A percentile compares a stretch with the other conserved stretches of the same genome.
Conservation (phyloP, 164 flowering plant genomes). For the Santalum album region DNA sequence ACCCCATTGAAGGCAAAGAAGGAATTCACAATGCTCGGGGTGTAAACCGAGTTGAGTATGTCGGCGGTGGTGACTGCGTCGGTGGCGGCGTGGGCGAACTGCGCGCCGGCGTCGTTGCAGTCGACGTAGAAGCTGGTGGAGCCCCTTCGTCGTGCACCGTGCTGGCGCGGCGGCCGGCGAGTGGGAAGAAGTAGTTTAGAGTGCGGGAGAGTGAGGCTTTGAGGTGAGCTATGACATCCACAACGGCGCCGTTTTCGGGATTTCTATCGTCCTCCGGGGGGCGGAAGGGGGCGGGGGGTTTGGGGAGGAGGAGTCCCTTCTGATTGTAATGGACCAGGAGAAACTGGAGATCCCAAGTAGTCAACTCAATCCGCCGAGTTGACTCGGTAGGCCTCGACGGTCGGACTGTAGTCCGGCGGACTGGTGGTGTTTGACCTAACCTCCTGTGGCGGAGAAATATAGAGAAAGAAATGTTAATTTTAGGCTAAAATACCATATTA, state of each 20-base stretch:
- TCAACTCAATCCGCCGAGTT: background rate
- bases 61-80: slow-evolving; percentile 22
- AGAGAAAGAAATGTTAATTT: too few relatives aligned
- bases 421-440: too few relatives aligned
- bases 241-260: too few relatives aligned
- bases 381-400: background rate
- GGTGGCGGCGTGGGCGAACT: slow-evolving; percentile 36
- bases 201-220: slow-evolving; percentile 29
- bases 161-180: slow-evolving; percentile 37
- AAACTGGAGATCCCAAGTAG: slow-evolving; percentile 32
- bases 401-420: too few relatives aligned
- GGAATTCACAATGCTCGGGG: slow-evolving; percentile 18
- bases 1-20: slow-evolving; percentile 24
- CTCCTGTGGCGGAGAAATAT: too few relatives aligned
- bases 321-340: slow-evolving; percentile 19
- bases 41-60: slow-evolving; percentile 19
- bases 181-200: slow-evolving; percentile 21
- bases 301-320: slow-evolving; percentile 35
- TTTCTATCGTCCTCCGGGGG: too few relatives aligned
- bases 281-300: too few relatives aligned
- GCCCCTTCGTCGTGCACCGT: slow-evolving; percentile 9
- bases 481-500: too few relatives aligned
- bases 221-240: slow-evolving; percentile 9
- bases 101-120: slow-evolving; percentile 35
- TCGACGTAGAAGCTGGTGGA: slow-evolving; percentile 18